Evolutionary conservation across 371 early-diverging fungal species (phyloP).

Genomic region (Rhizopus delemar): DNA sequence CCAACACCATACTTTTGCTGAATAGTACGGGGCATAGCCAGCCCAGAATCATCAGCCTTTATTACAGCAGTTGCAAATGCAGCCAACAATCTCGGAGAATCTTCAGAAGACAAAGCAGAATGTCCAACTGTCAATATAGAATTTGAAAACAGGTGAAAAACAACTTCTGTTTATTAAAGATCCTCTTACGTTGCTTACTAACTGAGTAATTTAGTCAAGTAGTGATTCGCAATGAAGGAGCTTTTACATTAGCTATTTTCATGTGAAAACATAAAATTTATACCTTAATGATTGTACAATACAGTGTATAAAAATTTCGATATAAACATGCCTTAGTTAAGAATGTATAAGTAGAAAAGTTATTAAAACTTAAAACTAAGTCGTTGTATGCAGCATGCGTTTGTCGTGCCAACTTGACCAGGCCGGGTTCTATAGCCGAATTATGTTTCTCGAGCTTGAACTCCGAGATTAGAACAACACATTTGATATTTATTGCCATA

Average conservation of each 20-base stretch:
- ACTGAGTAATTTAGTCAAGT: conserved; percentile 31
- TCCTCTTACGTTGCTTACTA: no score
- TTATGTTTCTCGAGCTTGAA: no score
- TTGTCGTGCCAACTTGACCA: no score
- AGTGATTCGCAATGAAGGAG: conserved; percentile 46
- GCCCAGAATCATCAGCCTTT: conserved; percentile 40
- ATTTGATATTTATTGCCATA: no score
- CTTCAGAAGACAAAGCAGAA: conserved; percentile 40
- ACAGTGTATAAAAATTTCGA: no score
- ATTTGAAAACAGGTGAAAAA: conserved; percentile 43
- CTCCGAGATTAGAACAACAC: no score
- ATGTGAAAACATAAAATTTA: conserved; percentile 24
- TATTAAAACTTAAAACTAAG: no score
- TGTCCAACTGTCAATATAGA: conserved; percentile 47
- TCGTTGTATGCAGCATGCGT: no score
- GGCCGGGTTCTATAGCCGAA: no score
- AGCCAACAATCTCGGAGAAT: conserved; percentile 29
- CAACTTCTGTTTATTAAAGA: neutral
- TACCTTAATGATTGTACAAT: neutral
- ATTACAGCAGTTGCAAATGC: conserved; percentile 43
- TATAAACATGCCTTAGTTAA: no score
- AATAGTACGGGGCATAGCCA: conserved; percentile 46
- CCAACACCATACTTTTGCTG: neutral
- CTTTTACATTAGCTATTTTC: conserved; percentile 49
- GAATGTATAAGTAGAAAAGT: no score